Conservation (phyloP, 2,329 filamentous ascomycete species). For the Diaporthe vexans region DNA sequence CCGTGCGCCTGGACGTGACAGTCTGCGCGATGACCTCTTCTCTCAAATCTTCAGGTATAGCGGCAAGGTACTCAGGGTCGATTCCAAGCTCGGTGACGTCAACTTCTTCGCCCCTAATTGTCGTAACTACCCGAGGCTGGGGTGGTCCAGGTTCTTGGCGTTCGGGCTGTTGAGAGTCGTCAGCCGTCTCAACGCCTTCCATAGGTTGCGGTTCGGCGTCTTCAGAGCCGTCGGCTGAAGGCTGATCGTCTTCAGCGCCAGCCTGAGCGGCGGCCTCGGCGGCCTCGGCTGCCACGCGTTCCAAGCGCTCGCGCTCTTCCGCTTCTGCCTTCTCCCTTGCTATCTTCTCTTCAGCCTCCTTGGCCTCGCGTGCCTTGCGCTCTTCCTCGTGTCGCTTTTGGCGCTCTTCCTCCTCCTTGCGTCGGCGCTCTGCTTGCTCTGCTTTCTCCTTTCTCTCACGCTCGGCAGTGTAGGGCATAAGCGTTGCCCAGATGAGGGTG, state of each 20-base stretch:
- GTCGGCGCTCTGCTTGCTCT: constrained; percentile 64
- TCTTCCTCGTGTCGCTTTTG: constrained; percentile 76
- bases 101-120: constrained; percentile 86
- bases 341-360: constrained; percentile 78
- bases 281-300: constrained; percentile 72
- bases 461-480: constrained; percentile 88
- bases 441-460: constrained; percentile 80
- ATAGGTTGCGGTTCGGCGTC: constrained; percentile 57
- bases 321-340: constrained; percentile 78
- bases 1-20: constrained; percentile 83
- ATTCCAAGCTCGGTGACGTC: constrained; percentile 97
- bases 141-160: constrained; percentile 58
- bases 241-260: constrained; percentile 52
- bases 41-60: constrained; percentile 95
- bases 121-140: constrained; percentile 80
- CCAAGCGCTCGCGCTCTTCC: constrained; percentile 75
- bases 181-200: constrained; percentile 76
- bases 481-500: constrained; percentile 76
- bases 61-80: constrained; percentile 93
- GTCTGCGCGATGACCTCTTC: constrained; percentile 97
- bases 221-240: constrained; percentile 60
- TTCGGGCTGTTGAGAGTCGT: constrained; percentile 49
- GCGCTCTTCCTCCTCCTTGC: constrained; percentile 69
- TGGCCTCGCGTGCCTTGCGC: constrained; percentile 76
- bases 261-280: constrained; percentile 65